Percentiles rank a stretch among this genome's conserved stretches.
Conservation (phyloP, 2,329 filamentous ascomycete genomes). For the Metarhizium brunneum region DNA sequence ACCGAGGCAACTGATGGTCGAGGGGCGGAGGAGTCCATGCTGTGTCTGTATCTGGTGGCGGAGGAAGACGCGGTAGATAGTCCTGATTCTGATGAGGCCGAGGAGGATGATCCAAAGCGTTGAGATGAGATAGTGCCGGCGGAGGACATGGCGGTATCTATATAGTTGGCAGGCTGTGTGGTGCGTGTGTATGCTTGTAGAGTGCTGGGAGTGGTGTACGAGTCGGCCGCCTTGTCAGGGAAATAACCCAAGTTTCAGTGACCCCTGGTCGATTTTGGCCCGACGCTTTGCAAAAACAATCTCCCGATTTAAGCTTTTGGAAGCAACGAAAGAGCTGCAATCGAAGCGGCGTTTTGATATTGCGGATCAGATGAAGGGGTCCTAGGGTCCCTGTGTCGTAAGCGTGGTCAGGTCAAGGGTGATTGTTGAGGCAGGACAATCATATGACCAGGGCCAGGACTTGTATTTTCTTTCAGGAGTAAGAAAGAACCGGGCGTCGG, state of each 20-base stretch:
- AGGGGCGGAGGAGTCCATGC: conserved; percentile 36
- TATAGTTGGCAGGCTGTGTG: not conserved
- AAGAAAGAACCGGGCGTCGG: not conserved
- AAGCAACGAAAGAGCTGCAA: not conserved
- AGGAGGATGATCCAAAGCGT: conserved; percentile 15
- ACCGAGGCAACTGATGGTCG: conserved; percentile 40
- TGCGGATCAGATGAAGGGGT: not conserved
- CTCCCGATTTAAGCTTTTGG: not conserved
- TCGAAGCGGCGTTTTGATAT: not conserved
- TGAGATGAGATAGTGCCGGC: conserved; percentile 8
- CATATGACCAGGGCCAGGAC: not conserved
- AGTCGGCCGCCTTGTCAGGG: not conserved
- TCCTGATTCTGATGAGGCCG: conserved; percentile 31
- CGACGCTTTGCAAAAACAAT: not conserved
- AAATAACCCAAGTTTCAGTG: not conserved
- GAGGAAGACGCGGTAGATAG: conserved; percentile 24
- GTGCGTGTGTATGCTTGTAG: not conserved
- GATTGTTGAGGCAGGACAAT: not conserved
- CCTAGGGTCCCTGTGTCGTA: not conserved
- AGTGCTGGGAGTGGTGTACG: not conserved
- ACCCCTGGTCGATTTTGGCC: not conserved
- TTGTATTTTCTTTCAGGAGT: not conserved
- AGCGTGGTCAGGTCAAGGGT: not conserved
- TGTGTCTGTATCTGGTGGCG: conserved; percentile 25
- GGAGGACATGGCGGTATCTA: conserved; percentile 8